Conservation (phyloP, 768 basidiomycete genomes). For the Kwoniella bestiolae region DNA sequence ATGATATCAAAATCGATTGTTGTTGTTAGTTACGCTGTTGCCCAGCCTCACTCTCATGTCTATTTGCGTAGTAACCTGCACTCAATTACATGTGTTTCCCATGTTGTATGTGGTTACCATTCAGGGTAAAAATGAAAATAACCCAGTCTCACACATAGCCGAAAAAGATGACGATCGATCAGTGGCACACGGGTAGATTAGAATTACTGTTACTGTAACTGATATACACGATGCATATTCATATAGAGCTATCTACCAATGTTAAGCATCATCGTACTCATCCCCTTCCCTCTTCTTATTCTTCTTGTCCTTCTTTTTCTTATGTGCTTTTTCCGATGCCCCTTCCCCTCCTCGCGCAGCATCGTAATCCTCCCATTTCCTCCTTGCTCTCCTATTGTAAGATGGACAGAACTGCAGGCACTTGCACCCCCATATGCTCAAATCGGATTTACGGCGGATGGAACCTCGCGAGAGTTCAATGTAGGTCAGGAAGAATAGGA, state of each 20-base stretch:
- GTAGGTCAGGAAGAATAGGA: constrained; percentile 2
- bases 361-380: constrained; percentile 19
- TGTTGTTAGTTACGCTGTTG: background rate
- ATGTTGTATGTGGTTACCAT: background rate
- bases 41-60: background rate
- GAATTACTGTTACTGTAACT: no score
- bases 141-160: constrained; percentile 2
- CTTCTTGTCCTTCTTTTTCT: background rate
- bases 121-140: constrained; percentile 5
- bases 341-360: background rate
- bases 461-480: constrained; percentile 10
- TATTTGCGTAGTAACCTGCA: background rate
- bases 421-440: constrained; percentile 8
- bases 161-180: background rate
- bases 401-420: constrained; percentile 6
- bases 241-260: background rate
- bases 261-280: background rate
- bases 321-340: background rate
- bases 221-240: no score
- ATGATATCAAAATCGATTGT: background rate
- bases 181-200: constrained; percentile 3
- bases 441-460: constrained; percentile 7
- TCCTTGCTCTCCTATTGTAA: background rate
- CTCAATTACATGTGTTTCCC: background rate
- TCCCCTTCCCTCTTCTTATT: background rate